Evolutionary conservation across 108 stramenopile genomes (phyloP).

Genomic region (Skeletonema tropicum): DNA sequence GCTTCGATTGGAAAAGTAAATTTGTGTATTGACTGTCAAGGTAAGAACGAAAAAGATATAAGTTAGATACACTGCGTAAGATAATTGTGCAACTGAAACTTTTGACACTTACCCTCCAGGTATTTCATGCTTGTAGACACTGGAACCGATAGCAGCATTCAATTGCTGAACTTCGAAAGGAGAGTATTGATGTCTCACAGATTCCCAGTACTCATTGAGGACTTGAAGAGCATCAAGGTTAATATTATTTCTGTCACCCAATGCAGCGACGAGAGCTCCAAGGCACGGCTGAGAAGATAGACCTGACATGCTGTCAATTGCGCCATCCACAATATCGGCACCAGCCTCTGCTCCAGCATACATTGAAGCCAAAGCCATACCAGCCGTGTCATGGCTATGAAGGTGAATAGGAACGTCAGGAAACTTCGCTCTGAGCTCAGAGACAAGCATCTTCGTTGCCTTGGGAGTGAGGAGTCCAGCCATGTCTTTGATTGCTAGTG

Average conservation of each 20-base stretch:
- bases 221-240: constrained; percentile 50
- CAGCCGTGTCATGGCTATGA: constrained; percentile 88
- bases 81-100: not conserved
- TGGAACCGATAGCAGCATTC: constrained; percentile 57
- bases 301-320: constrained; percentile 78
- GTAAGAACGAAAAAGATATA: not conserved
- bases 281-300: constrained; percentile 81
- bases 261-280: constrained; percentile 71
- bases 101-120: constrained; percentile 34
- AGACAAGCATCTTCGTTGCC: constrained; percentile 68
- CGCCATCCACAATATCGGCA: constrained; percentile 82
- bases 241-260: constrained; percentile 67
- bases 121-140: constrained; percentile 57
- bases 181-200: constrained; percentile 64
- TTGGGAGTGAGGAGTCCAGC: constrained; percentile 83
- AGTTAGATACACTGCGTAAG: not conserved
- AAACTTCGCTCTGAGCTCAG: constrained; percentile 63
- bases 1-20: constrained; percentile 83
- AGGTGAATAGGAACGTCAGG: constrained; percentile 88
- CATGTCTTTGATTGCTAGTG: constrained; percentile 90
- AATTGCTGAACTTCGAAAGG: constrained; percentile 83
- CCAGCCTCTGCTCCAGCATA: constrained; percentile 72
- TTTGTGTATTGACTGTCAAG: constrained; percentile 82
- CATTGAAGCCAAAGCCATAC: constrained; percentile 83
- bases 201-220: constrained; percentile 81